Evolutionary conservation across 257 asterid genomes (phyloP), one percentile per base, ranked within the genome.

Genomic region (Anisodus tanguticus): DNA sequence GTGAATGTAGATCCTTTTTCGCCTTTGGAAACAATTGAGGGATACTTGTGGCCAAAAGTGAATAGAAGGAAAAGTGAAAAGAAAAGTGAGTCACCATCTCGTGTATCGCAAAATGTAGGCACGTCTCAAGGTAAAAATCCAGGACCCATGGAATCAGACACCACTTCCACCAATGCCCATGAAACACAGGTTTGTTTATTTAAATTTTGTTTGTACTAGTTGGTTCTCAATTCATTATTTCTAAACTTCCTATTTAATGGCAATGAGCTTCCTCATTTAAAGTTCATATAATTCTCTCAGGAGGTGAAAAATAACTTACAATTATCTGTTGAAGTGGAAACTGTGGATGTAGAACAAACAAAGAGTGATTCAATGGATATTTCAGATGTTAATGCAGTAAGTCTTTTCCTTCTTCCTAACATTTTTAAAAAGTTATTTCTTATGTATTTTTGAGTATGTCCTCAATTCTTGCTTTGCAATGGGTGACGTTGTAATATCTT

Each of bases 1-100:
- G 97, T 92, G 72, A 87, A 79, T 79, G 98, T 95, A 72, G 99
- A 97, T 88, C 98, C 99, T 47, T 94, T 93, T 85, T 95, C 90
- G 31, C 88, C 95, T 82, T 82, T 97, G 82, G 90, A 87, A 86
- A 91, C 89, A 86, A 90, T 97, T 87, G 95, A 90, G 87, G 88
- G 84, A 86, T 93, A 92, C 89, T 47, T 97, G 88, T 88, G 92
- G 95, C 89, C 90, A 81, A 92, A 89, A 88, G 93, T 93, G 87
- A 85, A 84, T 84, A 85, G 6, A 57, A 88, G 74, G 26, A 86
- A 89, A 87, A 70, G 88, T 76, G 81, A 87, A 76, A 83, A 83
- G 84, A 82, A 85, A 80, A 90, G 88, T 55, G 81, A 87, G 69
- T 72, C 88, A 15, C 71, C 86, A 77, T 88, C 93, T 49, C 82